These are phyloP conservation scores for Dryas alaskensis DNA, from an alignment of 306 rosid species.

Conservation along the genomic window DNA sequence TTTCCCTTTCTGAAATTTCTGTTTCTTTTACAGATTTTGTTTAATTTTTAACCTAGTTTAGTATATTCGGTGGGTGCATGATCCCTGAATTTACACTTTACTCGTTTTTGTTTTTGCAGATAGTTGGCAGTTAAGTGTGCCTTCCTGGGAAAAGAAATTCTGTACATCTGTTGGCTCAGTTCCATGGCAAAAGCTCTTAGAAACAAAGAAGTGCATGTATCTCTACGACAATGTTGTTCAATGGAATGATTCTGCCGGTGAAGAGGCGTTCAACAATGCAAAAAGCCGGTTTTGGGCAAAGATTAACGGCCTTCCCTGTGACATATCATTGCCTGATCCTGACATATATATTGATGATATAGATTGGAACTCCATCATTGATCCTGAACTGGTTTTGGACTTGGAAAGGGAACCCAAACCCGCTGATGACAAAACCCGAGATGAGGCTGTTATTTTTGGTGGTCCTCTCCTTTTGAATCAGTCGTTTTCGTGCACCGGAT, in stretches of 20 bases:
- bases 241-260: constrained; percentile 82
- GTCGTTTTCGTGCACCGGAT: constrained; percentile 38
- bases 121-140: constrained; percentile 44
- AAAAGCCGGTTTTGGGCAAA: constrained; percentile 68
- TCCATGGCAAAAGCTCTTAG: constrained; percentile 67
- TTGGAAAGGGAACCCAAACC: constrained; percentile 46
- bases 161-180: constrained; percentile 53
- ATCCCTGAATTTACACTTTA: constrained; percentile 23
- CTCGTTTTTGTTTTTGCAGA: constrained; percentile 29
- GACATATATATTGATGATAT: constrained; percentile 50
- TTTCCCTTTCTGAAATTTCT: constrained; percentile 19
- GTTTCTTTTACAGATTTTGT: constrained; percentile 15
- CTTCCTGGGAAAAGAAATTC: constrained; percentile 76
- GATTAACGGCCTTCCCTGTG: constrained; percentile 43
- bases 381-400: constrained; percentile 60
- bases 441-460: constrained; percentile 33
- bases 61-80: constrained; percentile 11
- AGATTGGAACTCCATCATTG: constrained; percentile 59
- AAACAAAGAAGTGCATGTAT: constrained; percentile 51
- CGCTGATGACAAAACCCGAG: constrained; percentile 9
- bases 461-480: constrained; percentile 40
- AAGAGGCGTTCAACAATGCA: constrained; percentile 77
- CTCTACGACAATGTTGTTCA: constrained; percentile 43
- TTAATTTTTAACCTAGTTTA: not conserved
- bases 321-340: constrained; percentile 64